These are phyloP conservation scores for Misopates orontium DNA, from an alignment of 257 asterid genomes.

Conservation along the genomic window DNA sequence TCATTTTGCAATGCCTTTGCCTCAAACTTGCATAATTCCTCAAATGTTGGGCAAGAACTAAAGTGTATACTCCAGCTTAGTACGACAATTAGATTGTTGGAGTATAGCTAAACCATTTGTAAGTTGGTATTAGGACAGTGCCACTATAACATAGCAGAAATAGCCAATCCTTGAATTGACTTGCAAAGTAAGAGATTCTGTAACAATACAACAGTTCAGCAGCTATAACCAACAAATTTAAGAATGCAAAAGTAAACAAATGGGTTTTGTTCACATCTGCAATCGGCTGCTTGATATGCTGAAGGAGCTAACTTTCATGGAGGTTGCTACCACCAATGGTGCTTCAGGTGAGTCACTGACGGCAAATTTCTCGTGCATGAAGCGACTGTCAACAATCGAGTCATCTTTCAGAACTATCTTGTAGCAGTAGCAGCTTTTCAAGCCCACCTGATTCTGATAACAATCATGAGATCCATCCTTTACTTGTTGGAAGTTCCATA, in stretches of 20 bases:
- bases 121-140: too few relatives aligned
- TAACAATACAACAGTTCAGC: background rate
- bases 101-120: too few relatives aligned
- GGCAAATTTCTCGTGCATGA: constrained; percentile 96
- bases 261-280: constrained; percentile 31
- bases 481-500: constrained; percentile 96
- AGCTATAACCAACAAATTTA: constrained; percentile 8
- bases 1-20: too few relatives aligned
- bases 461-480: constrained; percentile 89
- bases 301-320: constrained; percentile 89
- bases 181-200: background rate
- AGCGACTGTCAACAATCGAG: constrained; percentile 65
- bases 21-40: too few relatives aligned
- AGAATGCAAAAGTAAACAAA: constrained; percentile 3
- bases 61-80: too few relatives aligned
- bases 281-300: constrained; percentile 80
- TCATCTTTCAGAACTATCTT: constrained; percentile 58
- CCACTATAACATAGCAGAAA: background rate
- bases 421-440: constrained; percentile 88
- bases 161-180: constrained; percentile 8
- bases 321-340: constrained; percentile 71
- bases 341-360: constrained; percentile 75
- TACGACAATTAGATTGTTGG: too few relatives aligned
- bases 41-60: too few relatives aligned
- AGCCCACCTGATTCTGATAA: constrained; percentile 68